These are phyloP conservation scores for Apiospora marii DNA, from an alignment of 2,329 filamentous ascomycete species.

Conservation along the genomic window DNA sequence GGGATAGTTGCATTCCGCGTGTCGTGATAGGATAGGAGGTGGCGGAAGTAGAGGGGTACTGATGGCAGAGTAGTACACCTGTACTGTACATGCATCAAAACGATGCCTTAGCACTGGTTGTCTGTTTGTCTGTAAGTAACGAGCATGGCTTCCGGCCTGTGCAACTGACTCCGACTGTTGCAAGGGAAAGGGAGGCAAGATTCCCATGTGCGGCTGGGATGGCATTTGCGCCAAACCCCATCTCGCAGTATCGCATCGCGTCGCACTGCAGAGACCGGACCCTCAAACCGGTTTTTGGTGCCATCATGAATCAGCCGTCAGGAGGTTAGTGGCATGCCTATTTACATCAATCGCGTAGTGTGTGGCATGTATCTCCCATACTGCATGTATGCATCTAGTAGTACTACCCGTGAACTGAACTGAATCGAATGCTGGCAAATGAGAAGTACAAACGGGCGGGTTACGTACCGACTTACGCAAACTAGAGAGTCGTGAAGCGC, in stretches of 20 bases:
- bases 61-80: not conserved
- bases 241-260: conserved; percentile 6
- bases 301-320: not conserved
- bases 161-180: not conserved
- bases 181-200: conserved; percentile 1
- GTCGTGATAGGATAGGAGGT: not conserved
- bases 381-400: not conserved
- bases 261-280: conserved; percentile 4
- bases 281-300: conserved; percentile 9
- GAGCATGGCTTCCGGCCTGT: not conserved
- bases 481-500: not conserved
- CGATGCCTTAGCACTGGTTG: not conserved
- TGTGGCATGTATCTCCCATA: not conserved
- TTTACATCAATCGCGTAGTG: not conserved
- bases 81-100: not conserved
- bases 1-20: conserved; percentile 3
- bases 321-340: not conserved
- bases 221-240: conserved; percentile 20
- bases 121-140: not conserved
- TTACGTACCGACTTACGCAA: conserved; percentile 5
- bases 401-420: not conserved
- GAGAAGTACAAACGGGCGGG: not conserved
- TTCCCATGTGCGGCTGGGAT: conserved; percentile 17
- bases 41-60: not conserved
- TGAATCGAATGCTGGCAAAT: conserved; percentile 1